phyloP scores from a whole-genome alignment of 208 protist genomes.

The Leishmania braziliensis region DNA sequence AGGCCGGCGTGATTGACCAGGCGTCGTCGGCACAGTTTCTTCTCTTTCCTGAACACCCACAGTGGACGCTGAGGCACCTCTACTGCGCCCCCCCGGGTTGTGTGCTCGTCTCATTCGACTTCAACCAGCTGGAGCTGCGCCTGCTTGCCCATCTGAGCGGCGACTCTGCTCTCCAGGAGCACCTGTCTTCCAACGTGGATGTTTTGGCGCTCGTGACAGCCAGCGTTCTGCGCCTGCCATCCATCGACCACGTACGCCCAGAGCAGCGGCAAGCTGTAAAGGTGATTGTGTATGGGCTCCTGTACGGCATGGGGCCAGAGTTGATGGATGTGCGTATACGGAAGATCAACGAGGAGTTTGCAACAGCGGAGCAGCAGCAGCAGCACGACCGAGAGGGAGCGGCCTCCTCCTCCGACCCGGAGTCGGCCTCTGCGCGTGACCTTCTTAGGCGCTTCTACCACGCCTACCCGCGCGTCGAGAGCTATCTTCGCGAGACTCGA shows the following conservation, averaged over 20 bases:
- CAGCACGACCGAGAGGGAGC: not conserved
- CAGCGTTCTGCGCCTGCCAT: constrained; percentile 36
- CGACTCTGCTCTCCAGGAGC: constrained; percentile 53
- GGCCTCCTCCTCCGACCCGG: not conserved
- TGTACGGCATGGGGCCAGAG: constrained; percentile 90
- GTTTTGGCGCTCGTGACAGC: constrained; percentile 57
- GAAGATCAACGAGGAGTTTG: constrained; percentile 8
- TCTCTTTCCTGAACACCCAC: constrained; percentile 37
- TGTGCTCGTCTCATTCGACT: constrained; percentile 76
- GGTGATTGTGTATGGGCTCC: constrained; percentile 86
- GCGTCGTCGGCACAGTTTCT: not conserved
- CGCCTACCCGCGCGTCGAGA: constrained; percentile 62
- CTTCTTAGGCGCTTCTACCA: constrained; percentile 56
- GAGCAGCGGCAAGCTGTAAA: constrained; percentile 68
- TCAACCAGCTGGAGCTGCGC: constrained; percentile 85
- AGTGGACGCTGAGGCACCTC: constrained; percentile 70
- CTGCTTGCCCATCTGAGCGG: constrained; percentile 78
- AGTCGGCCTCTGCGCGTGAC: constrained; percentile 32
- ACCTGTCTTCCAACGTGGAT: constrained; percentile 48
- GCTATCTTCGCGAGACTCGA: constrained; percentile 61
- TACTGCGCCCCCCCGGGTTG: constrained; percentile 71
- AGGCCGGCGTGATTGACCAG: not conserved
- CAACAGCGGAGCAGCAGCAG: not conserved
- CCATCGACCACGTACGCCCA: constrained; percentile 32
- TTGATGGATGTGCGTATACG: constrained; percentile 52